These are phyloP conservation scores for Suillus subluteus DNA, from an alignment of 768 basidiomycete genomes.

Conservation along the genomic window DNA sequence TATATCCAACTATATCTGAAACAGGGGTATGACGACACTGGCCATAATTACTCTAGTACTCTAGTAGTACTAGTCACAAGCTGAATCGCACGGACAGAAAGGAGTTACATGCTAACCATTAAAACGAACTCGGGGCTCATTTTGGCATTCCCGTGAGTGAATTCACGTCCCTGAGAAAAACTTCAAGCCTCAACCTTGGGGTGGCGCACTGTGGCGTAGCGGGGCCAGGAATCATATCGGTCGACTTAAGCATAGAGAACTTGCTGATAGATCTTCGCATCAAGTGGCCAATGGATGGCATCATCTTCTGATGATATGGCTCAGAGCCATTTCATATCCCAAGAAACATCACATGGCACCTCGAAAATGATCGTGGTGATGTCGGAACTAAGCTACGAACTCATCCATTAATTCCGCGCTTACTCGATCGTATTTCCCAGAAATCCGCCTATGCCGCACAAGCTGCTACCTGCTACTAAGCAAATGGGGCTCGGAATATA, in stretches of 20 bases:
- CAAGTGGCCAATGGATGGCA: neutral
- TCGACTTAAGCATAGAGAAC: neutral
- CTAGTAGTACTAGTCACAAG: neutral
- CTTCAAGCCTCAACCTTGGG: too few species aligned
- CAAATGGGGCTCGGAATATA: neutral
- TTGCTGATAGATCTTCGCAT: neutral
- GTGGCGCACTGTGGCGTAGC: too few species aligned
- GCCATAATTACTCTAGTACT: neutral
- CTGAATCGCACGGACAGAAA: neutral
- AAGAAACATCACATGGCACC: neutral
- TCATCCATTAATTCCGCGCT: neutral
- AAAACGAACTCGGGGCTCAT: neutral
- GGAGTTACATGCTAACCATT: neutral
- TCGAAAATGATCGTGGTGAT: neutral
- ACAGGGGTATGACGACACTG: neutral
- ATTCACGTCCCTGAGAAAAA: neutral
- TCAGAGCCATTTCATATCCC: neutral
- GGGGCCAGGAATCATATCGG: neutral
- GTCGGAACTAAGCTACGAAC: neutral
- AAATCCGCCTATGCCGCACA: neutral
- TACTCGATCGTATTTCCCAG: neutral
- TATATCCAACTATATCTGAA: neutral
- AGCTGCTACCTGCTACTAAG: neutral
- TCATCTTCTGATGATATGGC: neutral
- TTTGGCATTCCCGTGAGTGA: slow-evolving; percentile 10